Evolutionary conservation across 2,329 filamentous ascomycete genomes (phyloP).

Genomic region (Colletotrichum spinosum): DNA sequence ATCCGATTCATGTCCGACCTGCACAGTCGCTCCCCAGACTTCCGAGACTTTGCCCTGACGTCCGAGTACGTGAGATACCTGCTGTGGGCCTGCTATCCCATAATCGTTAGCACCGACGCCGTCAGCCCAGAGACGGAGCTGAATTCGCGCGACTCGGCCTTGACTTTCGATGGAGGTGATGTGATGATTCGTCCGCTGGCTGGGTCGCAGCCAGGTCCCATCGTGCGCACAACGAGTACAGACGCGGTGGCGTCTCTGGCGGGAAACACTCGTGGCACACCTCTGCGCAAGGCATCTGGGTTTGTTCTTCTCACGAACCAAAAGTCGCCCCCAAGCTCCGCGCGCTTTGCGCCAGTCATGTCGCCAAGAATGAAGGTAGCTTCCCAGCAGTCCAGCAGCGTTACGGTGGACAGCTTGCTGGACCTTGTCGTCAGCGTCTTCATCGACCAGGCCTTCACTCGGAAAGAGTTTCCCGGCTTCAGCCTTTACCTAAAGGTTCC

Average conservation of each 20-base stretch:
- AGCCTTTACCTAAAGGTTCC: constrained; percentile 88
- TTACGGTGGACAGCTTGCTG: constrained; percentile 80
- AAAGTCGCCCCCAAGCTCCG: constrained; percentile 69
- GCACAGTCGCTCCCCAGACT: constrained; percentile 79
- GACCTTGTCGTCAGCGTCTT: constrained; percentile 85
- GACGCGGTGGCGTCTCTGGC: constrained; percentile 61
- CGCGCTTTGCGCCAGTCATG: constrained; percentile 72
- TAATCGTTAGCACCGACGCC: constrained; percentile 86
- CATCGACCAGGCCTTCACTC: constrained; percentile 83
- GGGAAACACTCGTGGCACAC: constrained; percentile 66
- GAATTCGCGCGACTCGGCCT: constrained; percentile 81
- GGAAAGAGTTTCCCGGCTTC: constrained; percentile 93
- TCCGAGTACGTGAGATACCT: constrained; percentile 87
- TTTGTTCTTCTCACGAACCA: constrained; percentile 89
- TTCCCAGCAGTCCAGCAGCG: constrained; percentile 69
- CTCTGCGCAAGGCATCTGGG: constrained; percentile 84
- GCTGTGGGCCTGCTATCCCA: constrained; percentile 84
- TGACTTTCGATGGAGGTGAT: constrained; percentile 88
- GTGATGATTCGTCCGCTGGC: constrained; percentile 83
- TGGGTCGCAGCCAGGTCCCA: constrained; percentile 71
- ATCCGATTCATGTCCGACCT: constrained; percentile 84
- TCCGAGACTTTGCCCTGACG: constrained; percentile 83
- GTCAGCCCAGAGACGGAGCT: constrained; percentile 88
- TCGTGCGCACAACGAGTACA: constrained; percentile 77
- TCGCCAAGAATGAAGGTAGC: constrained; percentile 66